phyloP scores from a whole-genome alignment of 1,284 basidiomycete genomes.

The Boletus sp. region DNA sequence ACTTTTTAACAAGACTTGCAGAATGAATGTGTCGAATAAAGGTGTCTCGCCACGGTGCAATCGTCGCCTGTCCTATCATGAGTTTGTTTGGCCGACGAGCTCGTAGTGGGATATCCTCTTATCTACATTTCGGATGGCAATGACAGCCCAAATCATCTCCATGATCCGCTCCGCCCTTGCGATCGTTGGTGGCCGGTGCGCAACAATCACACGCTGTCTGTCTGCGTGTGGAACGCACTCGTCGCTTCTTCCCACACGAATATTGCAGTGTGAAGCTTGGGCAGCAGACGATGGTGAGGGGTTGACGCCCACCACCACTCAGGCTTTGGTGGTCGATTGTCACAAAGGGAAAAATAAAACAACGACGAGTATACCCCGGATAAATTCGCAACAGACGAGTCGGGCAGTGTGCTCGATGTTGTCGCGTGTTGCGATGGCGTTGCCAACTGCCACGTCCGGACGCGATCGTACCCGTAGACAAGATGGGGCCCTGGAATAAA shows the following conservation, averaged over 20 bases:
- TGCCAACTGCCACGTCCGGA: constrained; percentile 94
- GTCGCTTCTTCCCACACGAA: constrained; percentile 85
- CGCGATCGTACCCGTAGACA: constrained; percentile 88
- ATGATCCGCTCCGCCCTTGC: constrained; percentile 85
- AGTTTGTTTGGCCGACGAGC: constrained; percentile 67
- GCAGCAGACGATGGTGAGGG: constrained; percentile 78
- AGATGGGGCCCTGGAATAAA: constrained; percentile 63
- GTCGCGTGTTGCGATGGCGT: constrained; percentile 70
- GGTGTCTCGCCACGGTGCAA: constrained; percentile 14
- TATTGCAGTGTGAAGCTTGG: constrained; percentile 85
- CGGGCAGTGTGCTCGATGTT: constrained; percentile 89
- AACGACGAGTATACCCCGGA: constrained; percentile 78
- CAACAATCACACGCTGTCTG: constrained; percentile 89
- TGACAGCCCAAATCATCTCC: constrained; percentile 49
- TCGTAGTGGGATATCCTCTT: constrained; percentile 83
- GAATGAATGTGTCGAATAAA: constrained; percentile 15
- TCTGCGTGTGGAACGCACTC: constrained; percentile 81
- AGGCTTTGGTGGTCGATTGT: constrained; percentile 74
- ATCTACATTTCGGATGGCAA: constrained; percentile 42
- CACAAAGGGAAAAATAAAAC: no score
- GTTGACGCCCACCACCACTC: constrained; percentile 76
- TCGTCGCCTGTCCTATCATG: constrained; percentile 65
- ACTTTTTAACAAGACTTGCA: no score
- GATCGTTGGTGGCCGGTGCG: constrained; percentile 85
- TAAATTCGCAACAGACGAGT: constrained; percentile 95